Evolutionary conservation across 2,329 filamentous ascomycete genomes (phyloP).

Genomic region (Fusarium falciforme): DNA sequence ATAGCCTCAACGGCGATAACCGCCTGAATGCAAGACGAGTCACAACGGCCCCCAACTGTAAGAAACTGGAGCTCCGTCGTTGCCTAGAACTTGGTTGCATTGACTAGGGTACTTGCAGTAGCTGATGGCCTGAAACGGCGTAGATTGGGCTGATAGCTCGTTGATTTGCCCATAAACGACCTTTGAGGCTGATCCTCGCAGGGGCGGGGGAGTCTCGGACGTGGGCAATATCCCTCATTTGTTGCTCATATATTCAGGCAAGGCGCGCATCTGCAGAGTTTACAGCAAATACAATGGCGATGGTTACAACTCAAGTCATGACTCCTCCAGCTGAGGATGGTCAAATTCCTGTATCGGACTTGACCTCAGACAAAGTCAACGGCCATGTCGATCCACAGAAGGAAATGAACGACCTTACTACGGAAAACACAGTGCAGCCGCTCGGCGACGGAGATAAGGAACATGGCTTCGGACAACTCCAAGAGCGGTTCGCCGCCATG

Average conservation of each 20-base stretch:
- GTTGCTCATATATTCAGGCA: neutral
- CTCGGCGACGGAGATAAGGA: neutral
- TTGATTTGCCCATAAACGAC: too few species aligned
- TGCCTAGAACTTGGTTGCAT: neutral
- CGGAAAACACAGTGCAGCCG: neutral
- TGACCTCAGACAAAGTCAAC: neutral
- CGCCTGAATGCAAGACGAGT: neutral
- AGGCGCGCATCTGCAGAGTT: neutral
- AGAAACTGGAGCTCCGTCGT: neutral
- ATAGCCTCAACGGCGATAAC: neutral
- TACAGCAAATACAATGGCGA: neutral
- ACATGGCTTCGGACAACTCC: neutral
- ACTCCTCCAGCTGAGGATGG: neutral
- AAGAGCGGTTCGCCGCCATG: neutral
- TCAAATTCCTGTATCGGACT: neutral
- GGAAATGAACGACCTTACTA: neutral
- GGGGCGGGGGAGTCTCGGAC: neutral
- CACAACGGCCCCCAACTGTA: neutral
- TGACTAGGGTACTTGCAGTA: neutral
- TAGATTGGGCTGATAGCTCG: too few species aligned
- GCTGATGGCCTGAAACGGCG: too few species aligned
- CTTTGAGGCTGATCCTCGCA: neutral
- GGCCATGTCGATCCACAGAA: neutral
- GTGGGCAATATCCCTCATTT: neutral
- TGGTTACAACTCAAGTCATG: neutral